A percentile compares a stretch with the other conserved stretches of the same genome.
Evolutionary conservation across 352 stramenopile species (phyloP).

Genomic region (Pythium myriotylum): DNA sequence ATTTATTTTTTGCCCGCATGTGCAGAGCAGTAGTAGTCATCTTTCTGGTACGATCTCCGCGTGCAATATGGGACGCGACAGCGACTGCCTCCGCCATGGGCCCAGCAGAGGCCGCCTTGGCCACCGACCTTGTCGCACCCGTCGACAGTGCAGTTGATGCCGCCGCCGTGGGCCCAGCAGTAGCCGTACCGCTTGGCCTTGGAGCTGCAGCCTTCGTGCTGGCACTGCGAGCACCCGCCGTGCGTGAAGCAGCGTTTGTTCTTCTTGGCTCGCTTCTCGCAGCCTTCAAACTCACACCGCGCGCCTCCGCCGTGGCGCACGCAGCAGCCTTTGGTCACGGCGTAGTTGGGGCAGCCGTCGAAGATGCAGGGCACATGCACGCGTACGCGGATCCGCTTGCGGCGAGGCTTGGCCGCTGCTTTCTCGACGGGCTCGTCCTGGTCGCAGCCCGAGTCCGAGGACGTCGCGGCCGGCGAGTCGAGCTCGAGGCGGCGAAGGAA

Average conservation of each 20-base stretch:
- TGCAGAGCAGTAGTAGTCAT: slow-evolving; percentile 11
- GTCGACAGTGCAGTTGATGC: slow-evolving; percentile 4
- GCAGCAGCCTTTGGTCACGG: slow-evolving; percentile 31
- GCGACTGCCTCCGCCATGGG: slow-evolving; percentile 41
- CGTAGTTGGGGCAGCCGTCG: slow-evolving; percentile 4
- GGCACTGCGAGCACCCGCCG: slow-evolving; percentile 23
- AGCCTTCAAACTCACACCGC: slow-evolving; percentile 12
- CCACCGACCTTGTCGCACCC: slow-evolving; percentile 16
- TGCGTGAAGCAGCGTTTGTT: slow-evolving; percentile 20
- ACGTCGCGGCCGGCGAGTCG: background rate
- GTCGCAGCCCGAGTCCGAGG: background rate
- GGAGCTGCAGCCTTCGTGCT: slow-evolving; percentile 12
- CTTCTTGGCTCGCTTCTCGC: slow-evolving; percentile 18
- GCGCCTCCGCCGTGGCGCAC: slow-evolving; percentile 39
- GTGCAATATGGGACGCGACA: slow-evolving; percentile 55
- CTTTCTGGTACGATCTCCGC: slow-evolving; percentile 38
- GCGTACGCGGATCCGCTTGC: slow-evolving; percentile 13
- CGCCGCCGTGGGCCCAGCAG: slow-evolving; percentile 25
- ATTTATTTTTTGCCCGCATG: background rate
- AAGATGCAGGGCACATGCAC: background rate
- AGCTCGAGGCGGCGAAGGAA: background rate
- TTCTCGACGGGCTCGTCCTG: background rate
- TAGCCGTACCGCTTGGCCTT: slow-evolving; percentile 27
- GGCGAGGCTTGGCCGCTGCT: background rate
- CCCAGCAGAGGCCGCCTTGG: slow-evolving; percentile 16